Base-by-base conservation (phyloP, 2,329 filamentous ascomycete genomes). In the Spiromastix sp. region DNA sequence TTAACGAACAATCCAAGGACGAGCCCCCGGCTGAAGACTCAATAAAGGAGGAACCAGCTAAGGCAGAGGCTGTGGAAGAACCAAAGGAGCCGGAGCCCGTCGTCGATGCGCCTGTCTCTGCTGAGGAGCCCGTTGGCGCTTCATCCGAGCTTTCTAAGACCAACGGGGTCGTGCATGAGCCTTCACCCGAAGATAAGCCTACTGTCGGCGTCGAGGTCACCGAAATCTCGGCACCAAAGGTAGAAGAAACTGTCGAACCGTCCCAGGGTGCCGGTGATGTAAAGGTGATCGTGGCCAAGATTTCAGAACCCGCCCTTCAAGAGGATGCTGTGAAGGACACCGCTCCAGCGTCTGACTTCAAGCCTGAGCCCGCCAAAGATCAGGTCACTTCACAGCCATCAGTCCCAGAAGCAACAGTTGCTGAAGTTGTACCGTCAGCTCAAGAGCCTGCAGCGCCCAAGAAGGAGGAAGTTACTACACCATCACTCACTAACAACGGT, bases 291-390 rank as follows among this genome's bases (percentile, higher is more conserved):
- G 32, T 18, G 12, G 16, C 15, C 27, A 12, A 6, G n/a, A 17
- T 4, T 2, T 9, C 21, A 13, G 32, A 34, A 18, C 8, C 12
- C 10, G n/a, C n/a, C 12, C 13, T 19, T 24, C 36, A 34, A 7
- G 15, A 18, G 11, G 32, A 37, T 13, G 30, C 15, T 11, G n/a
- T 11, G 12, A 34, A 40, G 13, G n/a, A 33, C 13, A 11, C 7
- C 7, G 21, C n/a, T n/a, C 7, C 21, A n/a, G 21, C 7, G 7
- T 24, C 21, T 24, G 21, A 7, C 21, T n/a, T n/a, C 7, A 7
- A n/a, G 21, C 21, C 21, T 24, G 21, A 18, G 18, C 12, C 15
- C 19, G 18, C 35, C 8, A 7, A 24, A n/a, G 21, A 24, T n/a
- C 21, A 24, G 21, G 21, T 7, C 7, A n/a, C 21, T 24, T 24